Percentiles rank a stretch among this genome's conserved stretches.
Evolutionary conservation across 2,329 filamentous ascomycete species (phyloP).

Genomic region (Arthrobotrys entomopaga): DNA sequence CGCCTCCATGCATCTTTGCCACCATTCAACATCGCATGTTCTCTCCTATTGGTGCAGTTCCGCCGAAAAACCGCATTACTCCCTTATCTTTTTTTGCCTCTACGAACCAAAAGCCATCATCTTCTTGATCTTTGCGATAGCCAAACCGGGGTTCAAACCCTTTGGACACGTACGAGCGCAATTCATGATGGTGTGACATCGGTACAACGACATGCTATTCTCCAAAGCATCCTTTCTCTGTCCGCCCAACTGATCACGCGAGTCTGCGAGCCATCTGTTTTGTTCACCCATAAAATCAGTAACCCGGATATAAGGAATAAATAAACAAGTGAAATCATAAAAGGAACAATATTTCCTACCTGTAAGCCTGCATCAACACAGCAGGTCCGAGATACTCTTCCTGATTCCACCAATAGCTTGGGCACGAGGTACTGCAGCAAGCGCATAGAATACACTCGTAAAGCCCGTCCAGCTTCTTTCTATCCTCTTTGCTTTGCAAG

Average conservation of each 20-base stretch:
- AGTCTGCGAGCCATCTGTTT: slow-evolving; percentile 83
- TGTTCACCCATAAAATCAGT: not conserved
- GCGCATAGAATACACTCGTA: slow-evolving; percentile 99
- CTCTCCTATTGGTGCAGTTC: slow-evolving; percentile 8
- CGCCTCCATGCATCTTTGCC: slow-evolving; percentile 27
- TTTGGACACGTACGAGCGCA: slow-evolving; percentile 95
- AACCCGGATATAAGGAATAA: not conserved
- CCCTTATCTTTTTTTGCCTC: not conserved
- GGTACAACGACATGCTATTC: slow-evolving; percentile 98
- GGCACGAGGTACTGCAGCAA: slow-evolving; percentile 98
- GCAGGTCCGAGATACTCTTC: slow-evolving; percentile 98
- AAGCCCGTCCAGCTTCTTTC: slow-evolving; percentile 94
- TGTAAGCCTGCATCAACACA: slow-evolving; percentile 95
- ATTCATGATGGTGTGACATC: slow-evolving; percentile 99
- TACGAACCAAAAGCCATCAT: slow-evolving; percentile 71
- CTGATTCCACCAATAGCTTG: slow-evolving; percentile 99
- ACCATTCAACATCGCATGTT: slow-evolving; percentile 7
- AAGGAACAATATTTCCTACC: slow-evolving; percentile 61
- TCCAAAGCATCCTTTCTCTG: slow-evolving; percentile 91
- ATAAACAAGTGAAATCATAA: not conserved
- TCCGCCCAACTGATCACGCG: slow-evolving; percentile 86
- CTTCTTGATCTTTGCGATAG: slow-evolving; percentile 99
- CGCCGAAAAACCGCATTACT: slow-evolving; percentile 8
- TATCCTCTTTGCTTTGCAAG: slow-evolving; percentile 89
- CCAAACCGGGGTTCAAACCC: slow-evolving; percentile 93